Evolutionary conservation across 768 basidiomycete species (phyloP).

Genomic region (Butyriboletus loyo): DNA sequence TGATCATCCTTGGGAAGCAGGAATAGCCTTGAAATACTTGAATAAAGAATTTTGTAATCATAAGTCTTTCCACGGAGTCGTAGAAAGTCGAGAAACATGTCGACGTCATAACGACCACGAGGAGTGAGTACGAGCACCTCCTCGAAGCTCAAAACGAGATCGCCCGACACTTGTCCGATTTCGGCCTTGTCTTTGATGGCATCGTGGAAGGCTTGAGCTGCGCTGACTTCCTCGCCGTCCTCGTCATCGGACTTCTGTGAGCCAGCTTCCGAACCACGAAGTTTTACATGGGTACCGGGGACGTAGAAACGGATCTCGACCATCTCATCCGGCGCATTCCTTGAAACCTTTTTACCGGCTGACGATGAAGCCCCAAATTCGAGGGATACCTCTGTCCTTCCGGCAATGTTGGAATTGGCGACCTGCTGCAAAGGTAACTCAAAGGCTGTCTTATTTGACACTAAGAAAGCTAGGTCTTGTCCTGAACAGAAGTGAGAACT

Average conservation of each 20-base stretch:
- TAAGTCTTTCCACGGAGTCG: conserved; percentile 97
- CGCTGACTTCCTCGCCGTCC: conserved; percentile 78
- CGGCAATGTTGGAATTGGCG: conserved; percentile 96
- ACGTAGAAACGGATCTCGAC: conserved; percentile 96
- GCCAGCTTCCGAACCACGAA: conserved; percentile 66
- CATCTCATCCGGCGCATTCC: conserved; percentile 70
- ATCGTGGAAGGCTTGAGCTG: conserved; percentile 96
- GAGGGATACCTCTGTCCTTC: conserved; percentile 97
- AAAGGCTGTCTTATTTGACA: conserved; percentile 85
- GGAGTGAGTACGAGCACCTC: conserved; percentile 95
- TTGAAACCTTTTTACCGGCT: conserved; percentile 41
- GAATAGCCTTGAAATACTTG: conserved; percentile 84
- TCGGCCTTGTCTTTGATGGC: conserved; percentile 95
- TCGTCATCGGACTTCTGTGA: conserved; percentile 66
- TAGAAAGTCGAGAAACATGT: conserved; percentile 94
- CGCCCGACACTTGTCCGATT: conserved; percentile 87
- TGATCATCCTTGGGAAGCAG: conserved; percentile 95
- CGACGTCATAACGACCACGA: conserved; percentile 95
- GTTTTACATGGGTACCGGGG: conserved; percentile 71
- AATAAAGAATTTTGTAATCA: conserved; percentile 95
- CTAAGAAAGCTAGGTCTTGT: conserved; percentile 86
- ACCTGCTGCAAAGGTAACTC: conserved; percentile 84
- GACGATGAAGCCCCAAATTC: conserved; percentile 68
- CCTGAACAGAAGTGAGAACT: conserved; percentile 44
- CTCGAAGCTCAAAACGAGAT: conserved; percentile 90